These are phyloP conservation scores for Artemisia annua DNA, from an alignment of 129 eudicot species.

Conservation along the genomic window DNA sequence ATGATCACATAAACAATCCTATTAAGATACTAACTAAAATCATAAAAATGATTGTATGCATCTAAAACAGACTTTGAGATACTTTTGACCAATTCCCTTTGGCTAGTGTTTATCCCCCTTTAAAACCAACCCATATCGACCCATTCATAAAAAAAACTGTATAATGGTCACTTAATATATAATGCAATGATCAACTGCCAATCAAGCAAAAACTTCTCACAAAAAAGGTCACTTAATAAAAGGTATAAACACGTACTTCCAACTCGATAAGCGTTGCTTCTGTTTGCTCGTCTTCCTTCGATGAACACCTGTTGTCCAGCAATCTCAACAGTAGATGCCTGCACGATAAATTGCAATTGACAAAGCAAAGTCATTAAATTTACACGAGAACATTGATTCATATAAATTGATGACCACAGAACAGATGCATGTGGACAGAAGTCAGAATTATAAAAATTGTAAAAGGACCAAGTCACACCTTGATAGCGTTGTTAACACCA, in stretches of 20 bases:
- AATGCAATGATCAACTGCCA: neutral
- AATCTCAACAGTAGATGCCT: constrained; percentile 78
- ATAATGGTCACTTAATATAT: no score
- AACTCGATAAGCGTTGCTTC: constrained; percentile 62
- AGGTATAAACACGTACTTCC: constrained; percentile 67
- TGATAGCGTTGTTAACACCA: constrained; percentile 85
- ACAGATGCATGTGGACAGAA: no score
- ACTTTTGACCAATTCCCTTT: no score
- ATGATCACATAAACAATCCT: no score
- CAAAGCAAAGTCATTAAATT: neutral
- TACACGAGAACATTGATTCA: constrained; percentile 4
- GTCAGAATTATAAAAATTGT: neutral
- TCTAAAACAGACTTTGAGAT: no score
- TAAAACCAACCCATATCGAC: no score
- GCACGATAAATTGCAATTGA: constrained; percentile 17
- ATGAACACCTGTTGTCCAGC: constrained; percentile 69
- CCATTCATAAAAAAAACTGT: no score
- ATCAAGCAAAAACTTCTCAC: neutral
- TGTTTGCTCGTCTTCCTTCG: constrained; percentile 86
- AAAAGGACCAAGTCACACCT: constrained; percentile 44
- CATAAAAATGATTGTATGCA: no score
- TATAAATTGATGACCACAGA: neutral
- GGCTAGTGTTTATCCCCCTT: no score
- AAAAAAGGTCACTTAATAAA: neutral
- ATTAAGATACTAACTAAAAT: no score